Base-by-base conservation (phyloP, 768 basidiomycete species). In the Termitomyces titanicus region DNA sequence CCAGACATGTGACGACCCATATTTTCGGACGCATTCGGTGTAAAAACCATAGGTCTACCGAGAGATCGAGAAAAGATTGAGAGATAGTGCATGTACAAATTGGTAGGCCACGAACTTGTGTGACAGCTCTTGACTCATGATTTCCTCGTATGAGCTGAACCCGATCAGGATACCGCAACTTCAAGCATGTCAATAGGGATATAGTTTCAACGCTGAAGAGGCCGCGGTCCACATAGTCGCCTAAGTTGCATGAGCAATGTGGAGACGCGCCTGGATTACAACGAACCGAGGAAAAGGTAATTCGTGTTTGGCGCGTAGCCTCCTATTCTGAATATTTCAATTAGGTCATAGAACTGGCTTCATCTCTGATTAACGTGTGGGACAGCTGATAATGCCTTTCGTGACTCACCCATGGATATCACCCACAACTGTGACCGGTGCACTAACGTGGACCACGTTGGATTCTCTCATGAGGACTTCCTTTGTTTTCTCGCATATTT, bases 401-500 rank as follows among this genome's bases (percentile, higher is more conserved):
- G 58, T 63, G 66, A 75, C 91, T 81, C 74, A 97, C 94, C 94
- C 97, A 69, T 99, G 97, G 47, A 99, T 98, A 70, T 99, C 97
- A 49, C 97, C 97, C 37, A 98, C 97, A 27, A 99, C 97, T 1
- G 97, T 99, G 34, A 98, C 94, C 18, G 97, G 97, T 5, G 96
- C 90, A 59, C 85, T 89, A 62, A 99, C 89, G 66, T 98, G 97
- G 7, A 98, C 94, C 55, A 99, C 97, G 66, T 99, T 99, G 56
- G 91, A 94, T 75, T 99, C 97, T 58, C 94, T 79, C 97, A 98
- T 98, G 54, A 99, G 86, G 0, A 99, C 93, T 69, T 99, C 97
- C 69, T 98, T 99, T 15, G 96, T 97, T 75, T 98, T 98, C 67
- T 97, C 96, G 79, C 97, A 98, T 82, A 99, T 98, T 79, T 99